Evolutionary conservation across 768 basidiomycete genomes (phyloP).

Genomic region (Cytidiella melzeri): DNA sequence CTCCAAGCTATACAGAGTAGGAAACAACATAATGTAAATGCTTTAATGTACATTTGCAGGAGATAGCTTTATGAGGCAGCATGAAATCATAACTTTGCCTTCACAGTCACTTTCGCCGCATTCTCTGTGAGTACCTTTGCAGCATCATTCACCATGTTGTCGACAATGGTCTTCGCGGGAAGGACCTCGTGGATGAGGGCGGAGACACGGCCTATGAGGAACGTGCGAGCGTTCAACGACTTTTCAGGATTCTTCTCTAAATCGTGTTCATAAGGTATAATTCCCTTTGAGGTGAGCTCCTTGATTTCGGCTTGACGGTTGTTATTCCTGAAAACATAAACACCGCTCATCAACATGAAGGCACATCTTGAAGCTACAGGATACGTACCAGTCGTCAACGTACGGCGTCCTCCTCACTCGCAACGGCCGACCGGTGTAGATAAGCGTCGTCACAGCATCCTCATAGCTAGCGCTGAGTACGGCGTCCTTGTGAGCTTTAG

Average conservation of each 20-base stretch:
- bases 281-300: constrained; percentile 76
- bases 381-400: constrained; percentile 69
- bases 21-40: too few species aligned
- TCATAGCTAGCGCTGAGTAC: constrained; percentile 66
- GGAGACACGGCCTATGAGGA: constrained; percentile 83
- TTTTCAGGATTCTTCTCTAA: constrained; percentile 79
- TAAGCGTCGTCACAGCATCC: constrained; percentile 79
- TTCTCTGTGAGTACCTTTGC: constrained; percentile 39
- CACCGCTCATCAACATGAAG: too few species aligned
- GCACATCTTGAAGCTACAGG: too few species aligned
- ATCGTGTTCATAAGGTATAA: constrained; percentile 69
- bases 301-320: constrained; percentile 79
- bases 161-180: constrained; percentile 79
- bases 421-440: constrained; percentile 86
- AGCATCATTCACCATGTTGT: constrained; percentile 68
- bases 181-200: constrained; percentile 67
- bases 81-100: constrained; percentile 50
- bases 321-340: constrained; percentile 49
- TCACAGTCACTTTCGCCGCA: constrained; percentile 32
- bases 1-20: too few species aligned
- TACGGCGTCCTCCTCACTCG: constrained; percentile 82
- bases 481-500: constrained; percentile 79
- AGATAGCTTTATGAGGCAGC: too few species aligned
- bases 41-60: too few species aligned
- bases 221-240: constrained; percentile 55